Evolutionary conservation across 176 grass and related monocot species (phyloP), one percentile per base, ranked within the genome.

Genomic region (Hyparrhenia diplandra): DNA sequence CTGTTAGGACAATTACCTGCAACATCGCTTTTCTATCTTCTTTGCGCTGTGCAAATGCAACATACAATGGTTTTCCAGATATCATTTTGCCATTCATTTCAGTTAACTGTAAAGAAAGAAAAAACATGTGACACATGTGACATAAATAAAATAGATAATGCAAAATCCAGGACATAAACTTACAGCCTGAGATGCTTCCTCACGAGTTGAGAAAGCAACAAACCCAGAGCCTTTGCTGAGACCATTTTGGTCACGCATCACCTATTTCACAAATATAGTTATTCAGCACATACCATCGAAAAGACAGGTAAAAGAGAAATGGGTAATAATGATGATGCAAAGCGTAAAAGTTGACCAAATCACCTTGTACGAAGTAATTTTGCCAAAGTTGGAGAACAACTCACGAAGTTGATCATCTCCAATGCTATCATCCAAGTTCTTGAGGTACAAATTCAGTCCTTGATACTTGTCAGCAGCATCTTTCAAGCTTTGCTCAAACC

Each of bases 21-120:
- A 97, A 76, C 88, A 84, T 94, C 8, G 85, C 94, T 87, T 89
- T 97, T 52, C 94, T 89, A 8, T 92, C 94, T 88, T 97, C 94
- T 86, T 97, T 97, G 11, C 92, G 94, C 71, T 97, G 94, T 37
- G 94, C 94, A 83, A 94, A 69, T 77, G 94, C 94, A 74, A 97
- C 92, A 90, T 97, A 97, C 32, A 97, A 60, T 83, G 94, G 94
- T 71, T 97, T 97, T 62, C 89, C 79, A 75, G 85, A 83, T 83
- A 97, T 76, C 94, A 97, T 94, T 92, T 92, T 94, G 40, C 94
- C 89, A 77, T 97, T 97, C 94, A 97, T 97, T 87, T 94, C 94
- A 73, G 41, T 58, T 64, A 97, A 78, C 94, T 97, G 85, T 59
- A 64, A 20, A 57, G 18, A 29, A 14, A 29, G 9, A 67, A 85